Evolutionary conservation across 768 basidiomycete species (phyloP).

Genomic region (Russula ochroleuca): DNA sequence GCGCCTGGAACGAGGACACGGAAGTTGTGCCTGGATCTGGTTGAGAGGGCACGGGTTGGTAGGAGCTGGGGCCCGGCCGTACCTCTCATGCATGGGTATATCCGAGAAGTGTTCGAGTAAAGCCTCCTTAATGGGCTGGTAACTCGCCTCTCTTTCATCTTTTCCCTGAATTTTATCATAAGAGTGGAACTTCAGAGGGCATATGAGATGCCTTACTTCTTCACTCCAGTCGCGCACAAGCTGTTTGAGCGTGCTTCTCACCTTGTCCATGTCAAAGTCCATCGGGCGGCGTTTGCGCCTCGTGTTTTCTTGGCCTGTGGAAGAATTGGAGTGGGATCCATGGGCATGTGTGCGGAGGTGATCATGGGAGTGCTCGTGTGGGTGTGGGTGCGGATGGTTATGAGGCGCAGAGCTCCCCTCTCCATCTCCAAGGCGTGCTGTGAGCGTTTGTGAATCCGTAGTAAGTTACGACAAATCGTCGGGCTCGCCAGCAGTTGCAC

Average conservation of each 20-base stretch:
- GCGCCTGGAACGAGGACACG: conserved; percentile 87
- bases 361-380: conserved; percentile 32
- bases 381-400: conserved; percentile 24
- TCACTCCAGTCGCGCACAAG: conserved; percentile 91
- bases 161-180: conserved; percentile 49
- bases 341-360: conserved; percentile 38
- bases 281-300: conserved; percentile 44
- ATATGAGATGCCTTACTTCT: conserved; percentile 46
- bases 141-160: conserved; percentile 72
- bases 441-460: conserved; percentile 2
- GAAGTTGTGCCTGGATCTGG: conserved; percentile 44
- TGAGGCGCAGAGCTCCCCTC: conserved; percentile 26
- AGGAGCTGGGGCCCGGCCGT: not conserved
- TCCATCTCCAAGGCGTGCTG: conserved; percentile 2
- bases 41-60: not conserved
- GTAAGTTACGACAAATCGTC: not conserved
- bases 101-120: conserved; percentile 60
- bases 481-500: conserved; percentile 1
- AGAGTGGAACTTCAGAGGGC: not conserved
- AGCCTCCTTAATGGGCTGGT: conserved; percentile 76
- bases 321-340: conserved; percentile 28
- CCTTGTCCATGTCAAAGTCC: conserved; percentile 83
- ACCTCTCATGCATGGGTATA: conserved; percentile 54
- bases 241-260: conserved; percentile 88
- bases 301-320: conserved; percentile 23